Conservation (phyloP, 139 green algal species). For the Tetratostichococcus sp. region DNA sequence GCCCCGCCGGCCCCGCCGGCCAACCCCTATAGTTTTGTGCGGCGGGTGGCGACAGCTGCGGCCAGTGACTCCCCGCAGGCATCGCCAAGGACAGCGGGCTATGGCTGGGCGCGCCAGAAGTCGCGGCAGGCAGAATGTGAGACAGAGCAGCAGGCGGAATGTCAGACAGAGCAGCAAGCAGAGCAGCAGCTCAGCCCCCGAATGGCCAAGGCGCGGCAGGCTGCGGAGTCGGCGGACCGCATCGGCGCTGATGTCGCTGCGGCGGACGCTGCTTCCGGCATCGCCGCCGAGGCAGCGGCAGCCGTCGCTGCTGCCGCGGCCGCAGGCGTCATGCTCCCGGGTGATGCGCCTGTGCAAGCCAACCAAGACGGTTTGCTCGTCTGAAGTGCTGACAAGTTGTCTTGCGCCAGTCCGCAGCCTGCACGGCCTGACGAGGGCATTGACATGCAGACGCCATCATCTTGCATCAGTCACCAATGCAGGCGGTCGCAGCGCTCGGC, state of each 20-base stretch:
- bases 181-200: not conserved
- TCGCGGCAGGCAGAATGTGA: not conserved
- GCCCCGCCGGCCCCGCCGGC: too few species aligned
- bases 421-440: too few species aligned
- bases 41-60: not conserved
- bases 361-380: too few species aligned
- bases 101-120: not conserved
- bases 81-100: not conserved
- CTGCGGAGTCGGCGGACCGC: constrained; percentile 23
- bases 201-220: not conserved
- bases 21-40: not conserved
- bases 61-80: not conserved
- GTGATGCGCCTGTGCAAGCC: too few species aligned
- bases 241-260: not conserved
- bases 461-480: too few species aligned
- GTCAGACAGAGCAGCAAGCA: too few species aligned
- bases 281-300: constrained; percentile 1
- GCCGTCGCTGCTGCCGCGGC: not conserved
- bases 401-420: too few species aligned
- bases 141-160: not conserved
- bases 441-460: too few species aligned
- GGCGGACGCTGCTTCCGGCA: constrained; percentile 14
- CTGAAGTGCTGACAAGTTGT: too few species aligned
- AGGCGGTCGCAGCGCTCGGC: not conserved
- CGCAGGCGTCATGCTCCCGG: not conserved